Evolutionary conservation across 345 rosid genomes (phyloP), one percentile per base, ranked within the genome.

Genomic region (Brassica napus): DNA sequence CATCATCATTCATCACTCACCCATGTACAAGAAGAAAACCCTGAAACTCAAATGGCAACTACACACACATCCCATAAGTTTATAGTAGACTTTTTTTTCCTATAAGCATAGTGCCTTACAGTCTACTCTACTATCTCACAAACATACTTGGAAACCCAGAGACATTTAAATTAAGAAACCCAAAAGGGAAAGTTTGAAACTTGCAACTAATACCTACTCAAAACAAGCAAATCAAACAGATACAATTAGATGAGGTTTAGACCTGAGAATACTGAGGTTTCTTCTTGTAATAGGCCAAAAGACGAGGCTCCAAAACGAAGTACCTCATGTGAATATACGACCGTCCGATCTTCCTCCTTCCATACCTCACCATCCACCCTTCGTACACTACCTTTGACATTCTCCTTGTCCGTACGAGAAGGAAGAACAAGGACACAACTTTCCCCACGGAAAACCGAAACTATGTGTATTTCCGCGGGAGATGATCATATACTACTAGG

Each of bases 311-410:
- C 68, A 96, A 89, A 59, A 96, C 95, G 84, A 96, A 96, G 77
- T 89, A 93, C 79, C 99, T 86, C 99, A 90, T 96, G 65, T 96
- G 99, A 78, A 96, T 93, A 59, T 86, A 96, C 26, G 99, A 93
- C 83, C 97, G 71, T 7, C 97, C 99, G 88, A 96, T 96, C 91
- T 89, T 96, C 82, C 97, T 89, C 77, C 99, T 54, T 61, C 99
- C 99, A 73, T 92, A 96, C 86, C 99, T 85, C 78, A 96, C 98
- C 99, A 93, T 96, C 99, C 99, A 96, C 34, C 99, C 99, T 88
- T 96, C 98, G 71, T 93, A 96, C 47, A 93, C 90, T 28, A 90
- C 95, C 85, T 93, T 96, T 35, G 98, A 86, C 94, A 87, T 90
- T 73, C 3, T 47, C 32, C 5, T 7, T 9, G 9, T 44, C 30